phyloP scores from a whole-genome alignment of 1,284 basidiomycete species.

The Vanrija pseudolonga region DNA sequence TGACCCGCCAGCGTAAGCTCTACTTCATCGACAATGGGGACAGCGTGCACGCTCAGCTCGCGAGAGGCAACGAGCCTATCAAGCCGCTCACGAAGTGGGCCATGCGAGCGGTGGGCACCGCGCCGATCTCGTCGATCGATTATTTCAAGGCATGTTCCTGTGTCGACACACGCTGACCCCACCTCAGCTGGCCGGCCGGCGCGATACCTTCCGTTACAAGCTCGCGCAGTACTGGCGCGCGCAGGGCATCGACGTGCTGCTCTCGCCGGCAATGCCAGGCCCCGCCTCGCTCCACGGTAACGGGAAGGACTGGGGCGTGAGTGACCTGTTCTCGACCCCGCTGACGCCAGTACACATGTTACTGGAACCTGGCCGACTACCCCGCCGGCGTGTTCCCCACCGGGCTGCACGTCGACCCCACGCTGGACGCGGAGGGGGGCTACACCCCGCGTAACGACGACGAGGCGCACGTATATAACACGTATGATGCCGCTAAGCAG shows the following conservation, averaged over 20 bases:
- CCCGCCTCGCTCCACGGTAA: constrained; percentile 38
- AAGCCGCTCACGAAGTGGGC: constrained; percentile 40
- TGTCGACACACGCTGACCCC: background rate
- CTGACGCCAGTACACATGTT: constrained; percentile 60
- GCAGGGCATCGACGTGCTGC: constrained; percentile 36
- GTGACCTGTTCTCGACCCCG: background rate
- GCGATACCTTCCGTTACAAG: constrained; percentile 30
- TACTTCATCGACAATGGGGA: constrained; percentile 44
- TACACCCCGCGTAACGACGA: constrained; percentile 55
- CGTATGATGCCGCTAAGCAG: constrained; percentile 11
- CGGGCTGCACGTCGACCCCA: constrained; percentile 56
- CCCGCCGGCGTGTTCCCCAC: constrained; percentile 66
- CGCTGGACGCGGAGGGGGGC: constrained; percentile 26
- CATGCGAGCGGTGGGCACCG: constrained; percentile 4
- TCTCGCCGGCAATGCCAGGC: constrained; percentile 37
- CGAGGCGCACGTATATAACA: constrained; percentile 28
- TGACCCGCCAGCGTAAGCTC: constrained; percentile 7
- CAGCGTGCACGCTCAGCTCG: constrained; percentile 17
- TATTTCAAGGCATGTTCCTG: constrained; percentile 25
- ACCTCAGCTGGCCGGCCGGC: background rate
- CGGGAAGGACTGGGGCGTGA: constrained; percentile 32
- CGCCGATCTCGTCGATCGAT: constrained; percentile 24
- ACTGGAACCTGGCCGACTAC: constrained; percentile 69
- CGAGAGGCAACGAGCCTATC: constrained; percentile 31
- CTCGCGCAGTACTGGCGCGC: constrained; percentile 28